These are phyloP conservation scores for Annulohypoxylon moriforme DNA, from an alignment of 495 filamentous ascomycete genomes.

Conservation along the genomic window DNA sequence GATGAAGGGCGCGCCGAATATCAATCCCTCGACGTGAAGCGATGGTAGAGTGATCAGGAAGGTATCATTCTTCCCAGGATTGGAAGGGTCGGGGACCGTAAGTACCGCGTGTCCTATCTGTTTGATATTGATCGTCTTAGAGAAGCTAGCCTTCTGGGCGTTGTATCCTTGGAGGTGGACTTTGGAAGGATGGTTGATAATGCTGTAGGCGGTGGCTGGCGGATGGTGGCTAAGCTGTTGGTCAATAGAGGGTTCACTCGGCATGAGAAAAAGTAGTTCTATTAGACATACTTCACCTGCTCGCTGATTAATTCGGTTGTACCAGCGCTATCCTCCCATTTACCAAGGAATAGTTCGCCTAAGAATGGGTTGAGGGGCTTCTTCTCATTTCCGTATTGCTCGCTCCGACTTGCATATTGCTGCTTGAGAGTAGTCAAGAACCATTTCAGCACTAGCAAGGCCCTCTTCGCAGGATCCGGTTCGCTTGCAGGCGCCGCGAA, in stretches of 20 bases:
- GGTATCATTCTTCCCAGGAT: constrained; percentile 65
- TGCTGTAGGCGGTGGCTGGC: constrained; percentile 94
- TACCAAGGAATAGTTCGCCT: constrained; percentile 90
- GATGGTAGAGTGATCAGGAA: constrained; percentile 93
- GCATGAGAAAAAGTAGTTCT: constrained; percentile 44
- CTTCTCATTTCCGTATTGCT: constrained; percentile 94
- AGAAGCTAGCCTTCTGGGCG: constrained; percentile 96
- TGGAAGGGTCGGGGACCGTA: constrained; percentile 70
- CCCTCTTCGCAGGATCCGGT: constrained; percentile 81
- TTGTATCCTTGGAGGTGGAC: constrained; percentile 95
- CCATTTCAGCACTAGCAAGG: constrained; percentile 93
- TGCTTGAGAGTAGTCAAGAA: constrained; percentile 96
- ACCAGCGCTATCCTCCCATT: constrained; percentile 82
- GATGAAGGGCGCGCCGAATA: constrained; percentile 90
- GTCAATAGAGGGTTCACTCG: constrained; percentile 70
- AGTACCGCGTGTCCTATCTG: constrained; percentile 95
- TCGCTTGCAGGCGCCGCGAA: constrained; percentile 90
- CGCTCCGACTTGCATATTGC: constrained; percentile 90
- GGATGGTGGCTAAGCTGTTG: constrained; percentile 81
- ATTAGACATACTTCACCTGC: constrained; percentile 71
- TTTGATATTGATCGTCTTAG: constrained; percentile 91
- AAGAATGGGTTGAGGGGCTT: constrained; percentile 95
- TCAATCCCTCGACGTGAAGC: constrained; percentile 93
- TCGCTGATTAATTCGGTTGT: constrained; percentile 73
- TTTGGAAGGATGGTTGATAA: constrained; percentile 84